Evolutionary conservation across 257 asterid genomes (phyloP), one percentile per base, ranked within the genome.

Genomic region (Solanum boliviense): DNA sequence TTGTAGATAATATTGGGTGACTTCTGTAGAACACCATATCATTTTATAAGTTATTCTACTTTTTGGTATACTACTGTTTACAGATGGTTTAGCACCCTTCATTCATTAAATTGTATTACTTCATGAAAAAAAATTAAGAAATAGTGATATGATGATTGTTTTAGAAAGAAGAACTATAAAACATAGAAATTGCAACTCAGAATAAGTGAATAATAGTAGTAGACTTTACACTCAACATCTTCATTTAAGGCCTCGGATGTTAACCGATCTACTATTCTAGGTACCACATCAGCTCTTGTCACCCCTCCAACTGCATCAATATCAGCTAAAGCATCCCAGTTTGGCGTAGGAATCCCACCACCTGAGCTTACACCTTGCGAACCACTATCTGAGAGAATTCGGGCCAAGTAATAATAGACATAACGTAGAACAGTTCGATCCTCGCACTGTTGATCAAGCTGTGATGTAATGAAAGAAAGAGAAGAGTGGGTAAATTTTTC

Each of bases 241-340:
- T 93, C 99, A 88, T 96, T 97, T 89, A 92, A 91, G 89, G 99
- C 98, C 93, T 97, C 99, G 36, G 98, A 89, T 81, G 95, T 93
- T 87, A 97, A 92, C 84, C 93, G 93, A 86, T 95, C 98, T 62
- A 97, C 95, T 88, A 96, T 95, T 92, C 94, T 91, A 79, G 99
- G 99, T 82, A 96, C 98, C 86, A 97, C 99, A 89, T 97, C 99
- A 93, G 99, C 99, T 93, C 99, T 93, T 88, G 99, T 97, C 91
- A 96, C 99, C 89, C 99, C 99, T 89, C 99, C 99, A 91, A 87
- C 93, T 48, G 98, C 98, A 90, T 96, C 99, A 83, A 97, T 95
- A 89, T 96, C 99, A 68, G 99, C 99, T 94, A 97, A 94, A 88
- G 99, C 99, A 94, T 97, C 99, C 99, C 99, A 97, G 91, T 97